Evolutionary conservation across 805 yeast species (phyloP).

Genomic region (Kluyveromyces starmeri): DNA sequence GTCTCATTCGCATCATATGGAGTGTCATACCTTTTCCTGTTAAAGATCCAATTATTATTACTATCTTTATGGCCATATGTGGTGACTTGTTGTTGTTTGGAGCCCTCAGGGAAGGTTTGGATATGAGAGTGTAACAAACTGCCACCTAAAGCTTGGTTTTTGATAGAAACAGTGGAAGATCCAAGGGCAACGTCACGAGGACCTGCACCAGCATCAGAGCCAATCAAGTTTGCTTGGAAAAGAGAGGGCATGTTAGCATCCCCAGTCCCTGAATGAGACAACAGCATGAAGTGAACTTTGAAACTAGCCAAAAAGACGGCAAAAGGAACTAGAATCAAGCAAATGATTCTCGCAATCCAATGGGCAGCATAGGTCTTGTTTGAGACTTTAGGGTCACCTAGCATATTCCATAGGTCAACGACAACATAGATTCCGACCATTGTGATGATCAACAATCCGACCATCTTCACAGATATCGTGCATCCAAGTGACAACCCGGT

Average conservation of each 20-base stretch:
- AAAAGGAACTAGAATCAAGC: conserved; percentile 57
- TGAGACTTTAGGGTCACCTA: conserved; percentile 56
- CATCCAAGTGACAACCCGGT: conserved; percentile 87
- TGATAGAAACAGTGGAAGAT: conserved; percentile 37
- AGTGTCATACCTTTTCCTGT: conserved; percentile 41
- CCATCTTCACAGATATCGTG: conserved; percentile 92
- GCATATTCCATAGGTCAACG: conserved; percentile 75
- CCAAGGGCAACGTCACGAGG: conserved; percentile 68
- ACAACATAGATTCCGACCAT: conserved; percentile 85
- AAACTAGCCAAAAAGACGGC: conserved; percentile 55
- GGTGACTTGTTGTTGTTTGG: conserved; percentile 89
- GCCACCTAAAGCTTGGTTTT: conserved; percentile 67
- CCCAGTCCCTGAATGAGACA: conserved; percentile 74
- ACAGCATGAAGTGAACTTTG: conserved; percentile 66
- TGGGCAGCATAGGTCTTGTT: conserved; percentile 45
- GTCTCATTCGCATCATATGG: conserved; percentile 24
- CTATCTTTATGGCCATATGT: conserved; percentile 83
- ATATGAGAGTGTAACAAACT: conserved; percentile 80
- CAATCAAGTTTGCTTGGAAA: conserved; percentile 69
- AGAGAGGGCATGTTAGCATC: conserved; percentile 71
- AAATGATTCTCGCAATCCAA: conserved; percentile 58
- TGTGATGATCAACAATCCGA: conserved; percentile 83
- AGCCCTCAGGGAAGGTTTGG: conserved; percentile 83
- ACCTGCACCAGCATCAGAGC: conserved; percentile 53
- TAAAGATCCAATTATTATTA: conserved; percentile 76